phyloP scores from a whole-genome alignment of 1,139 yeast species.

The Yamadazyma membranifaciens region DNA sequence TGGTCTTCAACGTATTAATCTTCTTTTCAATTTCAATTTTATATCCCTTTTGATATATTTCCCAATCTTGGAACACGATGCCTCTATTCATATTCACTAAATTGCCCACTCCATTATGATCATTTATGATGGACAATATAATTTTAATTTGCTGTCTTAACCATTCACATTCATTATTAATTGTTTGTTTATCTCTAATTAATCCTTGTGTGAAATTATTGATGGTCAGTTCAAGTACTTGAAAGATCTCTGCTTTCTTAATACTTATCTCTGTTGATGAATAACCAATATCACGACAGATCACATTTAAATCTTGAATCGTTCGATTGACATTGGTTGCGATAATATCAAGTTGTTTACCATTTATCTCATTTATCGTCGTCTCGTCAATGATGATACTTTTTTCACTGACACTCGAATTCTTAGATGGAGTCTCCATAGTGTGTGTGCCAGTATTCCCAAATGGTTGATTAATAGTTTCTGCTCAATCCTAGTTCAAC shows the following conservation, averaged over 20 bases:
- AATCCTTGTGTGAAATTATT: conserved; percentile 30
- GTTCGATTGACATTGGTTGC: conserved; percentile 33
- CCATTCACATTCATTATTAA: conserved; percentile 49
- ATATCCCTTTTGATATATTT: conserved; percentile 32
- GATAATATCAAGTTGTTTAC: conserved; percentile 23
- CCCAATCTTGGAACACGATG: conserved; percentile 28
- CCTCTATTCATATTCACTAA: conserved; percentile 30
- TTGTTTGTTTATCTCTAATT: conserved; percentile 36
- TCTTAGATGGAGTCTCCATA: conserved; percentile 8
- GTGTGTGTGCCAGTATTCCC: no score
- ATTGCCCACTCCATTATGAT: conserved; percentile 28
- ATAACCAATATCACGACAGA: conserved; percentile 42
- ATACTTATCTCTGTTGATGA: conserved; percentile 30
- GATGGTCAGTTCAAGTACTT: conserved; percentile 40
- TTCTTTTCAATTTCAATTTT: conserved; percentile 26
- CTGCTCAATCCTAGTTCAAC: not conserved
- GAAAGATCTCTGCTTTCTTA: conserved; percentile 40
- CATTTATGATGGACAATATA: conserved; percentile 43
- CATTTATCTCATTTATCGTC: conserved; percentile 8
- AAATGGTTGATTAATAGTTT: no score
- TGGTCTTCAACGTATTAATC: conserved; percentile 18
- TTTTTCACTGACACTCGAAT: not conserved
- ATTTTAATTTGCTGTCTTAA: conserved; percentile 42
- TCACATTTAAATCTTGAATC: conserved; percentile 30
- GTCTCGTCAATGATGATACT: conserved; percentile 2